Base-by-base conservation (phyloP, 331 rosid species). In the Prunus yedoensis region DNA sequence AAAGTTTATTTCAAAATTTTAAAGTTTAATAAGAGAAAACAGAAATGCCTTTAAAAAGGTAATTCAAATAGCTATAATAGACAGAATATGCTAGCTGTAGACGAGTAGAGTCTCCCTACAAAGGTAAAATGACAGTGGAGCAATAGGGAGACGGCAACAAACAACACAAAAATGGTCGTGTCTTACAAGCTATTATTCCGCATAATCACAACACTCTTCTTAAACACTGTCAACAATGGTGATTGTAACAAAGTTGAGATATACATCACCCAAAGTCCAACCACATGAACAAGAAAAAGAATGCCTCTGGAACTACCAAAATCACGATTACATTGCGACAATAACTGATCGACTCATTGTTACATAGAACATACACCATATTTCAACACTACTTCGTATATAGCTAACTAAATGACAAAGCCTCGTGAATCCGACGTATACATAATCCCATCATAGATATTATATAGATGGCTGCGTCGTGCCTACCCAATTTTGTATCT, bases 301-400 rank as follows among this genome's bases (percentile, higher is more conserved):
- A 88, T 86, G 87, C 87, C 87, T 81, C 83, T 73, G 35, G 66
- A 47, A 79, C 93, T 88, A 85, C 89, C 93, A 88, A 93, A 91
- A 91, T 81, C 89, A 87, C 86, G 83, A 83, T 87, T 88, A 85
- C 88, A 77, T 77, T 71, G 75, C 81, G 80, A 88, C 92, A 85
- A 83, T 76, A 78, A 50, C 81, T 61, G 12, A 61, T 60, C 38
- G 79, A 87, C 82, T 71, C 87, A 61, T 84, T 79, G 83, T 84
- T 80, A 87, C 77, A 80, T 76, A 82, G 60, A 80, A 84, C 84
- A 79, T 85, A 88, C 86, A 88, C 80, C 84, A 84, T 81, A 79
- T 90, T 85, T 86, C 78, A 85, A 84, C 86, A 87, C 93, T 80
- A 70, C 91, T 85, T 80, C 77, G 78, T 81, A 71, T 84, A 82